Base-by-base conservation (phyloP, 306 rosid species). In the Geum urbanum region DNA sequence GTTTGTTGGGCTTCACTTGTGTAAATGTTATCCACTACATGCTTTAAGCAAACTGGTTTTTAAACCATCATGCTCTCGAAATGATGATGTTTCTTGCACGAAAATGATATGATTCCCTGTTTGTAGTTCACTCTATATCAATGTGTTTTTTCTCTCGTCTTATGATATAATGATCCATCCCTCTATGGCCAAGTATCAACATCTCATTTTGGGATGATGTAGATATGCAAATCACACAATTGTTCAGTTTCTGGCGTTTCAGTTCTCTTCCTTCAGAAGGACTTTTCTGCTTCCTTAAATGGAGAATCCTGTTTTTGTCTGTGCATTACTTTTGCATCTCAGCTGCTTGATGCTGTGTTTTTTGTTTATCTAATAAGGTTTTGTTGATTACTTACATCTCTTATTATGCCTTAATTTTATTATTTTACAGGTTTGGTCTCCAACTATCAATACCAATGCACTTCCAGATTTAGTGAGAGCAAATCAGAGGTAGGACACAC, bases 371-470 rank as follows among this genome's bases (percentile, higher is more conserved):
- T 63, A 50, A 15, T 2, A 12, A 35, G 6, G 7, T 54, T 53
- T 14, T 9, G 27, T 59, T 8, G 48, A 12, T n/a, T 2, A 22
- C 27, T 63, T 14, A 8, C 18, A 14, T 59, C 11, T 43, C 56
- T 24, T 45, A 54, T 45, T 20, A 11, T 52, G 49, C 47, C 56
- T 63, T 43, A 6, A 4, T 45, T 44, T 73, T 47, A 50, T 56
- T 74, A 4, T 66, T 47, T 22, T 37, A 57, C 73, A 74, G 72
- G 53, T 58, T 74, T 55, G 67, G 37, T 57, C 73, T 15, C 46
- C n/a, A 46, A 41, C n/a, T 15, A 8, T n/a, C 14, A 47, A 41
- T 18, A 11, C 8, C 24, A 32, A 19, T 41, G 24, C 44, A 49
- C 8, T 43, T n/a, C 49, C 6, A 14, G 20, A 76, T 43, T n/a